Percentiles rank a stretch among this genome's conserved stretches.
phyloP scores from a whole-genome alignment of 1,284 basidiomycete species.

The Heterobasidion occidentale region DNA sequence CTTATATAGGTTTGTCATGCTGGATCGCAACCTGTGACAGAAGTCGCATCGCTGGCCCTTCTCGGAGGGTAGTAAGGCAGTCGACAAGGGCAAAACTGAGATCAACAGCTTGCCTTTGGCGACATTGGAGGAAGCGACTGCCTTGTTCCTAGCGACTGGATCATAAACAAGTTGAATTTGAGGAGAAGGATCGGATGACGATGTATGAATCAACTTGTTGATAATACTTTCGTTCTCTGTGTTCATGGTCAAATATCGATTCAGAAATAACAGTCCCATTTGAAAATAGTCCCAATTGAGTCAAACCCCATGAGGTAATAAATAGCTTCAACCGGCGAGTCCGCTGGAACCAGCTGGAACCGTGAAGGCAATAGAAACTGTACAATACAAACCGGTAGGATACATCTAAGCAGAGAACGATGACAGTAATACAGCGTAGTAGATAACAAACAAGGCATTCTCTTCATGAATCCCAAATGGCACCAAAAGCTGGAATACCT shows the following conservation, averaged over 20 bases:
- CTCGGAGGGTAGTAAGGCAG: neutral
- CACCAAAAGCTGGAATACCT: constrained; percentile 53
- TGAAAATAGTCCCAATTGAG: too few relatives aligned
- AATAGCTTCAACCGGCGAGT: too few relatives aligned
- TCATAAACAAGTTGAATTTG: neutral
- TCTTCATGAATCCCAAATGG: constrained; percentile 43
- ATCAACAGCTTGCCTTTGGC: neutral
- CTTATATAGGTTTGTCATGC: constrained; percentile 27
- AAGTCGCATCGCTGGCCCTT: constrained; percentile 48
- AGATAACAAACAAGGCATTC: too few relatives aligned
- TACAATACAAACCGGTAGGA: too few relatives aligned
- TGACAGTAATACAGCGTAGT: too few relatives aligned
- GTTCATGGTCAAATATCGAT: neutral
- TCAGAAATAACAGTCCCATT: neutral
- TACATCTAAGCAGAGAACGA: too few relatives aligned
- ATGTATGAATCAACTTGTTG: neutral
- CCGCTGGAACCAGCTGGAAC: too few relatives aligned
- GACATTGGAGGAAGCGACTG: neutral
- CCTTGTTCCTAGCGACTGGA: neutral
- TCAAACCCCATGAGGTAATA: too few relatives aligned
- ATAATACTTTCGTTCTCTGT: neutral
- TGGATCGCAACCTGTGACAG: constrained; percentile 33
- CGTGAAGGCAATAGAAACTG: too few relatives aligned
- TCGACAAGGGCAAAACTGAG: neutral
- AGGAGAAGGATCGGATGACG: neutral